These are phyloP conservation scores for Vigna nakashimae DNA, from an alignment of 306 rosid species.

Conservation along the genomic window DNA sequence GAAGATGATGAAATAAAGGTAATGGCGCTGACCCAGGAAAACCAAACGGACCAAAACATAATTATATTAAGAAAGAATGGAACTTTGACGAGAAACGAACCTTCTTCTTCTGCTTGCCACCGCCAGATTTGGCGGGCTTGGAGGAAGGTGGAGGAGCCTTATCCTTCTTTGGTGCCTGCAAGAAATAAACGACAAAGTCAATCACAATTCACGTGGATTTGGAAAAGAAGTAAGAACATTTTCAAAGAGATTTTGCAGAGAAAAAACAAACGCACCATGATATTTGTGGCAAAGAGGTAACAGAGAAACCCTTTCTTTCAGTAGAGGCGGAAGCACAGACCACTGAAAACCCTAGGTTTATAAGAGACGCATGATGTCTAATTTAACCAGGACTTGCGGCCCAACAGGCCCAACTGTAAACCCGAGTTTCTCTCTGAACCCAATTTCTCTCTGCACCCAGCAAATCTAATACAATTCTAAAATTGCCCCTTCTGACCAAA, in stretches of 20 bases:
- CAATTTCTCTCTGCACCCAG: too few species aligned
- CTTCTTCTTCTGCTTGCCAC: constrained; percentile 91
- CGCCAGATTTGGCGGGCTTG: constrained; percentile 79
- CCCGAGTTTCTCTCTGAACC: too few species aligned
- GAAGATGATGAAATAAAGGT: background rate
- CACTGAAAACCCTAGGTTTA: constrained; percentile 39
- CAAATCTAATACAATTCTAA: too few species aligned
- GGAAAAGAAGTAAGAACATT: background rate
- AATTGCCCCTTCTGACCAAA: too few species aligned
- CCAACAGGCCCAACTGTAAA: background rate
- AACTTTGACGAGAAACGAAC: constrained; percentile 26
- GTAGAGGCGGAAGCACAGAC: constrained; percentile 38
- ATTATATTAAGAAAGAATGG: background rate
- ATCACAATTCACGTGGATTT: background rate
- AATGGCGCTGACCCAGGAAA: too few species aligned
- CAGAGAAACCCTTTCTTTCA: background rate
- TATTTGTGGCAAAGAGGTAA: background rate
- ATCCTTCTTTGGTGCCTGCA: constrained; percentile 85
- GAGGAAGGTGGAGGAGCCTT: constrained; percentile 82
- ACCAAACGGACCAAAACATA: background rate
- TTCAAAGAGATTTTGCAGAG: background rate
- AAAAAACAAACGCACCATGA: constrained; percentile 23
- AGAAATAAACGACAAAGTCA: background rate
- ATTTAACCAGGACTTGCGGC: background rate
- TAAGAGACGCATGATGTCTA: background rate